Evolutionary conservation across 352 stramenopile genomes (phyloP).

Genomic region (Sclerospora graminicola): DNA sequence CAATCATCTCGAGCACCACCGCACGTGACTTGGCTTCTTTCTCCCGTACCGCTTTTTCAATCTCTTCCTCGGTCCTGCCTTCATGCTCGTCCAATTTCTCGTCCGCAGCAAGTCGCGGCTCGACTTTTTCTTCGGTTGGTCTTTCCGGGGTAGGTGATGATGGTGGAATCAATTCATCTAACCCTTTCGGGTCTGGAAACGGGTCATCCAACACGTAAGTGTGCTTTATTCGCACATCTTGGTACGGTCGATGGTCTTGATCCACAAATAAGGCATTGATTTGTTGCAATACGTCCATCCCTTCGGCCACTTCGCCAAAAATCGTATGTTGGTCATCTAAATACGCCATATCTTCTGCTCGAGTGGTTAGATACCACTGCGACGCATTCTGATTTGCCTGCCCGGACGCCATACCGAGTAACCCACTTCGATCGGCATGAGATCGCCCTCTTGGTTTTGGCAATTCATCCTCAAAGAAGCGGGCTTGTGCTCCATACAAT

Average conservation of each 20-base stretch:
- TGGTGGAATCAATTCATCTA: conserved; percentile 55
- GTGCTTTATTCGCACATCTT: conserved; percentile 95
- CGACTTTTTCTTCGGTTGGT: conserved; percentile 88
- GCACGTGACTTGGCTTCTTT: conserved; percentile 92
- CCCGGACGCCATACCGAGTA: conserved; percentile 82
- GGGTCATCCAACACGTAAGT: conserved; percentile 84
- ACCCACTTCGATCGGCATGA: conserved; percentile 43
- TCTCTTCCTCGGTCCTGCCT: conserved; percentile 75
- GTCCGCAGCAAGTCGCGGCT: conserved; percentile 82
- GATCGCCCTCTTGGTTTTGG: conserved; percentile 19
- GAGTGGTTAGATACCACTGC: conserved; percentile 98
- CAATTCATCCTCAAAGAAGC: conserved; percentile 77
- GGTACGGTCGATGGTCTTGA: conserved; percentile 90
- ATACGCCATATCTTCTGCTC: conserved; percentile 83
- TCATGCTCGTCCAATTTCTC: conserved; percentile 76
- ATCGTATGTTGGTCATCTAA: conserved; percentile 88
- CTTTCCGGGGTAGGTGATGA: conserved; percentile 81
- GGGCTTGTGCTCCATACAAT: conserved; percentile 77
- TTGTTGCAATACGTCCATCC: conserved; percentile 90
- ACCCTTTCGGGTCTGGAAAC: conserved; percentile 57
- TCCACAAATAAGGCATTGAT: conserved; percentile 95
- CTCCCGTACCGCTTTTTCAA: conserved; percentile 80
- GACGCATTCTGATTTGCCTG: conserved; percentile 65
- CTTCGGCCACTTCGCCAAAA: conserved; percentile 89
- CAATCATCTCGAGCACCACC: conserved; percentile 98